Base-by-base conservation (phyloP, 257 asterid species). In the Gentiana dahurica region DNA sequence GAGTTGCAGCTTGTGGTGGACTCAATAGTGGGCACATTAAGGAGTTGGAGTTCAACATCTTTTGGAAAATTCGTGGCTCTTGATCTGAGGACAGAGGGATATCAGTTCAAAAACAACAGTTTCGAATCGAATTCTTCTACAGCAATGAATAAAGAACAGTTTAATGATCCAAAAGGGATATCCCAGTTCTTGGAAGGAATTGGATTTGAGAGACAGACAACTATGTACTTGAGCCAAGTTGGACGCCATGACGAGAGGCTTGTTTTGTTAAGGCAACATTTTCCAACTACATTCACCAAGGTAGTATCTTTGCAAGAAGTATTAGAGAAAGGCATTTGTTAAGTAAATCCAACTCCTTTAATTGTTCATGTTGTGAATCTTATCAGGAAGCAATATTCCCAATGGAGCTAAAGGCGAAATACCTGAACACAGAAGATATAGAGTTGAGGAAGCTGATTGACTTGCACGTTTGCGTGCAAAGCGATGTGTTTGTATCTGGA, bases 261-360 rank as follows among this genome's bases (percentile, higher is more conserved):
- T 9, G 54, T 67, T 63, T 71, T 68, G 34, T 48, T 87, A 49
- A 79, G 92, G 59, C 54, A 74, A 43, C 47, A 57, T 56, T 87
- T 77, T 39, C 89, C 94, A 48, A 74, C 80, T 58, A 78, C 86
- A 11, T 81, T 75, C 34, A 80, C 85, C 46, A 80, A 82, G 95
- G 92, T 82, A 69, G 55, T 34, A 36, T 13, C 11, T 53, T 24
- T 24, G 24, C 24, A 24, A 24, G 24, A 24, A 24, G 24, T 24
- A 24, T 24, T 24, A 24, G 24, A 24, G 1, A 24, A 24, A 24
- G 24, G 24, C 24, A 24, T 24, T 24, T 24, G 24, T 24, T 24
- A 24, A 24, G 24, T 24, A 24, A 24, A 24, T 24, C 24, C 24
- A 24, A 24, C 24, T 24, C 24, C 24, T 24, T 24, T 24, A 24